Conservation (phyloP, 345 rosid genomes). For the Theobroma cacao region DNA sequence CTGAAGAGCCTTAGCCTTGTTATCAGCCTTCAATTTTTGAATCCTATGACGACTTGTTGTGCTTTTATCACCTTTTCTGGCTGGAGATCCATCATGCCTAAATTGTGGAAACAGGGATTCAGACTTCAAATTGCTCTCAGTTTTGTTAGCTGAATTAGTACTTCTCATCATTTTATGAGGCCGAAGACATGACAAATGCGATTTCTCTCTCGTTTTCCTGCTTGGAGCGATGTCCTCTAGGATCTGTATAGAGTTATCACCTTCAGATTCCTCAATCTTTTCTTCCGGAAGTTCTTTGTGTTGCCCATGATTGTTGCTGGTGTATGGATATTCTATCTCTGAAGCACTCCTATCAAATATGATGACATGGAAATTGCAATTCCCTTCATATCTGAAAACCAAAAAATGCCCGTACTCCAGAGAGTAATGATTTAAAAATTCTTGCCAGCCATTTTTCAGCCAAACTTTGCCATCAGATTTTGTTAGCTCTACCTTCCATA, state of each 20-base stretch:
- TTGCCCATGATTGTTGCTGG: not conserved
- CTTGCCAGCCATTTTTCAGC: slow-evolving; percentile 28
- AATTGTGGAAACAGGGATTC: not conserved
- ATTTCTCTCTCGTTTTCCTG: not conserved
- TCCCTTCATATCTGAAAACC: slow-evolving; percentile 26
- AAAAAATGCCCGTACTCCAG: slow-evolving; percentile 14
- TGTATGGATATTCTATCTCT: slow-evolving; percentile 26
- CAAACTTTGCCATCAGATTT: slow-evolving; percentile 17
- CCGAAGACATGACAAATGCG: not conserved
- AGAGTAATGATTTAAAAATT: slow-evolving; percentile 25
- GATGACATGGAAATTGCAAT: slow-evolving; percentile 16
- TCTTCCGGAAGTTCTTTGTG: no score
- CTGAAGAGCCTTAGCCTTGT: slow-evolving; percentile 15
- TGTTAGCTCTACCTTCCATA: slow-evolving; percentile 27
- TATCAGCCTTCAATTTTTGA: not conserved
- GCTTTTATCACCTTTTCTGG: not conserved
- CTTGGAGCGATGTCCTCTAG: not conserved
- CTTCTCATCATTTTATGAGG: not conserved
- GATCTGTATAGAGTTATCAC: not conserved
- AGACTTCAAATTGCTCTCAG: not conserved
- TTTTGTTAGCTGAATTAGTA: not conserved
- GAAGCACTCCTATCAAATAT: slow-evolving; percentile 16
- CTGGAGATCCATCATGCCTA: not conserved
- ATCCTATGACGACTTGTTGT: not conserved
- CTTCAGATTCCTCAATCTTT: slow-evolving; percentile 5